These are phyloP conservation scores for Geosmithia flava DNA, from an alignment of 2,329 filamentous ascomycete species.

Conservation along the genomic window DNA sequence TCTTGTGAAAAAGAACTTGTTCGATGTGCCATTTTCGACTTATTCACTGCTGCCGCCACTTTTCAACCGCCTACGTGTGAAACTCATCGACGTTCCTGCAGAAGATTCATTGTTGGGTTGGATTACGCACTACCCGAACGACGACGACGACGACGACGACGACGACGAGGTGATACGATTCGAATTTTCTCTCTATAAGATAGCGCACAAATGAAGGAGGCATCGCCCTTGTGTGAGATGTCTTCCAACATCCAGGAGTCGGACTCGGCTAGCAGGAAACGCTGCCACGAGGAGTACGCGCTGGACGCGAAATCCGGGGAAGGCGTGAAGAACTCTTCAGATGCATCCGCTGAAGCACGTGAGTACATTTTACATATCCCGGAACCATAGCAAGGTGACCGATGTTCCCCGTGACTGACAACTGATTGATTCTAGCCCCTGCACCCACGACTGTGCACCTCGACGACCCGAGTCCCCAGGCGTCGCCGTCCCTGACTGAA, in stretches of 20 bases:
- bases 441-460: conserved; percentile 12
- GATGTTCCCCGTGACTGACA: background rate
- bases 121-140: no score
- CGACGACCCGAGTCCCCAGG: conserved; percentile 9
- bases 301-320: background rate
- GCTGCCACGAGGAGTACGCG: conserved; percentile 32
- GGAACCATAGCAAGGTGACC: background rate
- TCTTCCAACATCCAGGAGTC: conserved; percentile 34
- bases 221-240: conserved; percentile 35
- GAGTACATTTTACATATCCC: background rate
- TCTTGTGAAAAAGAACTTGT: no score
- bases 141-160: no score
- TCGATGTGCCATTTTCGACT: no score
- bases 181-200: no score
- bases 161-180: no score
- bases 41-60: no score
- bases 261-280: conserved; percentile 28
- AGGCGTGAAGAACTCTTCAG: background rate
- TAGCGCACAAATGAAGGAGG: background rate
- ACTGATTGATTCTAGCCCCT: background rate
- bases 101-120: no score
- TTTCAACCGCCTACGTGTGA: no score
- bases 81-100: no score
- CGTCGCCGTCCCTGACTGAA: conserved; percentile 26
- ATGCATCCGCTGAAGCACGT: conserved; percentile 4